These are phyloP conservation scores for Marasmius sp. DNA, from an alignment of 1,284 basidiomycete genomes.

Conservation along the genomic window DNA sequence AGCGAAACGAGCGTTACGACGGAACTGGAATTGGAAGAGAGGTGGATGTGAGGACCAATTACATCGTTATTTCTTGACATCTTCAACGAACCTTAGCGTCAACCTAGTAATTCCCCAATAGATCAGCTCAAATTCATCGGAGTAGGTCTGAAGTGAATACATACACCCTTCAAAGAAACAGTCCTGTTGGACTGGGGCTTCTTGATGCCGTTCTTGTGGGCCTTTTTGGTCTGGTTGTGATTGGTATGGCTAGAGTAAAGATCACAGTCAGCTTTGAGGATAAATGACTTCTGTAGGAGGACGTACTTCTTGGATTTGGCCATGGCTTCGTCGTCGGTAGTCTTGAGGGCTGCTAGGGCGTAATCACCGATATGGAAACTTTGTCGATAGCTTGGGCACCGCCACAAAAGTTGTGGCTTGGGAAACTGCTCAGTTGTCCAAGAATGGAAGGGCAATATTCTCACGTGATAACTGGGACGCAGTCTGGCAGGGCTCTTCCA, in stretches of 20 bases:
- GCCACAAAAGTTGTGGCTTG: not conserved
- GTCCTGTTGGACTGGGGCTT: conserved; percentile 75
- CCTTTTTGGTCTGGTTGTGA: conserved; percentile 94
- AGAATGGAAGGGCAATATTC: not conserved
- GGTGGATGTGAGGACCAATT: not conserved
- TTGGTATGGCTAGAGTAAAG: conserved; percentile 66
- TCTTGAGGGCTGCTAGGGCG: conserved; percentile 2
- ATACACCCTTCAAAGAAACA: conserved; percentile 89
- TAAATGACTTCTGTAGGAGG: not conserved
- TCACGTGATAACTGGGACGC: not conserved
- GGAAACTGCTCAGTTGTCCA: conserved; percentile 7
- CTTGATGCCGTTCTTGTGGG: conserved; percentile 97
- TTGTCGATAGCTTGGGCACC: not conserved
- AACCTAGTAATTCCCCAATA: conserved; percentile 47
- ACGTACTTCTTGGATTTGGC: conserved; percentile 82
- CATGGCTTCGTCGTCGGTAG: conserved; percentile 41
- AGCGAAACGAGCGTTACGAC: conserved; percentile 81
- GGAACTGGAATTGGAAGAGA: conserved; percentile 58
- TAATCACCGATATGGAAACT: not conserved
- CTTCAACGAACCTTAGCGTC: conserved; percentile 72
- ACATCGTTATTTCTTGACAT: not conserved
- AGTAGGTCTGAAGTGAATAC: conserved; percentile 31
- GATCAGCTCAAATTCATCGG: conserved; percentile 4
- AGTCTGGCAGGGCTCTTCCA: not conserved
- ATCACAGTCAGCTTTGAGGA: conserved; percentile 12